These are phyloP conservation scores for Coemansia erecta DNA, from an alignment of 192 early-diverging fungal genomes.

Conservation along the genomic window DNA sequence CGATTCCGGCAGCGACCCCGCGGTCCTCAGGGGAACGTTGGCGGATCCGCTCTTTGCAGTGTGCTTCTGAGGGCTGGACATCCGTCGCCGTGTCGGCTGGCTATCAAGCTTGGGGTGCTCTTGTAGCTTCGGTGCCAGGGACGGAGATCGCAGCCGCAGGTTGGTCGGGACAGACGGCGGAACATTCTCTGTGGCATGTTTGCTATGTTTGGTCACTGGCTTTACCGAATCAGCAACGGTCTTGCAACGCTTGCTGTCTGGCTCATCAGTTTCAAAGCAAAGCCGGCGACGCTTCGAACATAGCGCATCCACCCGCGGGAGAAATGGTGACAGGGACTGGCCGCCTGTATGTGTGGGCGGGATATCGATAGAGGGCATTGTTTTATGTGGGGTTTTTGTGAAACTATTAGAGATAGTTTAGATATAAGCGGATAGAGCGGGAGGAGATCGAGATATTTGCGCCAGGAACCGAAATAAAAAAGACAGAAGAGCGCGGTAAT, in stretches of 20 bases:
- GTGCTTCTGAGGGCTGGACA: background rate
- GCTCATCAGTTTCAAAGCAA: background rate
- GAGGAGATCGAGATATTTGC: background rate
- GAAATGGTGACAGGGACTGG: background rate
- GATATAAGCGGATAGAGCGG: too few relatives aligned
- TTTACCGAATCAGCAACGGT: background rate
- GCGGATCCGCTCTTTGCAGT: background rate
- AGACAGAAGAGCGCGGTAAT: background rate
- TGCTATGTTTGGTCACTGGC: background rate
- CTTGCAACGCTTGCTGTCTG: background rate
- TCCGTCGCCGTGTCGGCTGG: background rate
- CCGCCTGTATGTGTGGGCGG: background rate
- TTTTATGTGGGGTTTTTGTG: background rate
- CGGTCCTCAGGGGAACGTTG: background rate
- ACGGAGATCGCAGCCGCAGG: background rate
- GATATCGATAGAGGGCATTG: conserved; percentile 3
- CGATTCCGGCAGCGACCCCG: background rate
- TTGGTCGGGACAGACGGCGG: background rate
- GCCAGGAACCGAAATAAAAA: conserved; percentile 1
- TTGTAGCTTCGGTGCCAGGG: background rate
- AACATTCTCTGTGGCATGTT: background rate
- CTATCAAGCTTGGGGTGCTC: too few relatives aligned
- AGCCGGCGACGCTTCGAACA: background rate
- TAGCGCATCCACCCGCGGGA: background rate
- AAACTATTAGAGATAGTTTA: background rate